Evolutionary conservation across 1,284 basidiomycete genomes (phyloP), one percentile per base, ranked within the genome.

Genomic region (Cryptococcus wingfieldii): DNA sequence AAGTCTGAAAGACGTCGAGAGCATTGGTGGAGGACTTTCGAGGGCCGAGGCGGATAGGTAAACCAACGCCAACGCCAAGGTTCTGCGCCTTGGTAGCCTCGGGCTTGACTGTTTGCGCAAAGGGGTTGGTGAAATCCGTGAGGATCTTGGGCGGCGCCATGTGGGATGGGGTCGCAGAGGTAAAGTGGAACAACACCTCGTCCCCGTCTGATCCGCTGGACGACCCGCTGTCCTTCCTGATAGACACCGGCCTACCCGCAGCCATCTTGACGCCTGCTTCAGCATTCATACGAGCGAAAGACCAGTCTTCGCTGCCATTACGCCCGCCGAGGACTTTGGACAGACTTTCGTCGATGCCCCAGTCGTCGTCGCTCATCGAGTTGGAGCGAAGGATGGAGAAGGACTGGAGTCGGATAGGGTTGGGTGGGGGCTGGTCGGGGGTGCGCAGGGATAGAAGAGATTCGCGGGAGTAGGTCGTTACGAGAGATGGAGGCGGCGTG

Each of bases 91-190:
- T 34, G 43, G 43, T 43, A 39, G 23, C 31, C n/a, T 34, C 18
- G 39, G n/a, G 51, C 9, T 14, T 50, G 1, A 16, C 3, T 5
- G 8, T 31, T 2, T 4, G 37, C 28, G 39, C 46, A 39, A 58
- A 58, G 2, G 60, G 60, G 46, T 62, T 51, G 14, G 42, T 16
- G 37, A 62, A 59, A 38, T 62, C 53, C 14, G 59, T 37, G 13
- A 57, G 51, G 37, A 60, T 42, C 18, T 52, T 28, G 49, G 49
- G 16, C n/a, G 38, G 31, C 28, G 39, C 19, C 27, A n/a, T 42
- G 31, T 7, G 18, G 38, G n/a, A 8, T 9, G 43, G 4, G 25
- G 54, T 31, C 6, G 45, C 8, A 19, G 44, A 52, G n/a, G 44
- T 25, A 38, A 61, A 60, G 6, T 54, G 50, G 48, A 56, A 60